These are phyloP conservation scores for Microdochium bolleyi DNA, from an alignment of 2,329 filamentous ascomycete species.

Conservation along the genomic window DNA sequence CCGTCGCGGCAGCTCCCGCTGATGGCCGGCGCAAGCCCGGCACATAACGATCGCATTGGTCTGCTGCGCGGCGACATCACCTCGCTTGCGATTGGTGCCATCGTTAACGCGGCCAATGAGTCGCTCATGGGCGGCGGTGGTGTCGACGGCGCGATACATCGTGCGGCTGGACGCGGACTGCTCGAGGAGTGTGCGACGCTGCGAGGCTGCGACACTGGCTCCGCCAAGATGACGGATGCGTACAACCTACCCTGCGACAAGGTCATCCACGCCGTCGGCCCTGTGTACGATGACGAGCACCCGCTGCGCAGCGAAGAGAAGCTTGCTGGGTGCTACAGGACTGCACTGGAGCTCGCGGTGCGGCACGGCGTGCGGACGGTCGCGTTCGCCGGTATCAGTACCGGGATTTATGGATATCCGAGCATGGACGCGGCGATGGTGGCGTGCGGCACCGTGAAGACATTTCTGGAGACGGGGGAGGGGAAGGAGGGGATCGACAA, in stretches of 20 bases:
- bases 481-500: conserved; percentile 49
- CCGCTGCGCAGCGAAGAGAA: conserved; percentile 35
- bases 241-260: conserved; percentile 69
- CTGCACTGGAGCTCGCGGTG: conserved; percentile 64
- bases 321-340: conserved; percentile 58
- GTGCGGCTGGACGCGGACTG: conserved; percentile 65
- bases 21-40: conserved; percentile 13
- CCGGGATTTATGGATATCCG: conserved; percentile 85
- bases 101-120: conserved; percentile 88
- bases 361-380: conserved; percentile 59
- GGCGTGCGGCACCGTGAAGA: conserved; percentile 53
- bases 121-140: conserved; percentile 80
- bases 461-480: conserved; percentile 40
- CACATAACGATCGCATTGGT: conserved; percentile 62
- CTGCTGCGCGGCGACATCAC: conserved; percentile 77
- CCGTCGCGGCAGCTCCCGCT: conserved; percentile 10
- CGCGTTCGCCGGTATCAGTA: conserved; percentile 80
- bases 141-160: conserved; percentile 82
- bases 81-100: conserved; percentile 65
- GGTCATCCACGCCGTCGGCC: conserved; percentile 88
- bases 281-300: conserved; percentile 52
- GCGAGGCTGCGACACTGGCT: conserved; percentile 66
- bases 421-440: conserved; percentile 62
- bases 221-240: conserved; percentile 74
- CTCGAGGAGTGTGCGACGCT: conserved; percentile 64